Percentiles rank a stretch among this genome's conserved stretches.
phyloP scores from a whole-genome alignment of 352 stramenopile genomes.

The Globisporangium spiculum region DNA sequence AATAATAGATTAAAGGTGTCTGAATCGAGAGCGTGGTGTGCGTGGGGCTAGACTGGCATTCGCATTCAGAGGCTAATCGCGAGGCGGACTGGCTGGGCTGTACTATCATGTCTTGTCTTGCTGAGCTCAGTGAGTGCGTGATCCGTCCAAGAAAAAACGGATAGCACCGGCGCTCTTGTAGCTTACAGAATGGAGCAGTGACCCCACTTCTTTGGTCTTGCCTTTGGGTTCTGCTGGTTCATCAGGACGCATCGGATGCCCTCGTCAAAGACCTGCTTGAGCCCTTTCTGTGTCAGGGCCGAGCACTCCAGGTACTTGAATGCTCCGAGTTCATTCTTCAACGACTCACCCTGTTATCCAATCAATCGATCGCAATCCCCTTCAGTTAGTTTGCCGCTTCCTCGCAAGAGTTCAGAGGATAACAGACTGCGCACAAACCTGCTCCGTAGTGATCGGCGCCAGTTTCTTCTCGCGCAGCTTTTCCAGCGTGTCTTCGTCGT shows the following conservation, averaged over 20 bases:
- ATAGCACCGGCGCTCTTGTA: not conserved
- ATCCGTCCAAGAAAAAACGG: not conserved
- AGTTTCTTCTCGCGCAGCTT: conserved; percentile 88
- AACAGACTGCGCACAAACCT: conserved; percentile 31
- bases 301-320: conserved; percentile 94
- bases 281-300: conserved; percentile 90
- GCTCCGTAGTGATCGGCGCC: conserved; percentile 61
- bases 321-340: conserved; percentile 89
- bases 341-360: conserved; percentile 60
- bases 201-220: conserved; percentile 27
- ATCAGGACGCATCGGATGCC: conserved; percentile 89
- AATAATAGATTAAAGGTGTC: conserved; percentile 10
- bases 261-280: conserved; percentile 94
- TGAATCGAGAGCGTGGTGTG: not conserved
- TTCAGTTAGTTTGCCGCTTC: not conserved
- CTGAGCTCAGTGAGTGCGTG: too few species aligned
- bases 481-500: conserved; percentile 88
- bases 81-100: not conserved
- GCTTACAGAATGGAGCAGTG: conserved; percentile 74
- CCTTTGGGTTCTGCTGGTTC: conserved; percentile 74
- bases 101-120: not conserved
- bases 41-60: not conserved
- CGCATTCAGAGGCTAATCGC: not conserved
- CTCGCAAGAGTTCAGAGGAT: not conserved
- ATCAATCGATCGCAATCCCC: not conserved